A percentile compares a stretch with the other conserved stretches of the same genome.
These are phyloP conservation scores for Tylopilus plumbeoviolaceoides DNA, from an alignment of 768 basidiomycete species.

Conservation along the genomic window DNA sequence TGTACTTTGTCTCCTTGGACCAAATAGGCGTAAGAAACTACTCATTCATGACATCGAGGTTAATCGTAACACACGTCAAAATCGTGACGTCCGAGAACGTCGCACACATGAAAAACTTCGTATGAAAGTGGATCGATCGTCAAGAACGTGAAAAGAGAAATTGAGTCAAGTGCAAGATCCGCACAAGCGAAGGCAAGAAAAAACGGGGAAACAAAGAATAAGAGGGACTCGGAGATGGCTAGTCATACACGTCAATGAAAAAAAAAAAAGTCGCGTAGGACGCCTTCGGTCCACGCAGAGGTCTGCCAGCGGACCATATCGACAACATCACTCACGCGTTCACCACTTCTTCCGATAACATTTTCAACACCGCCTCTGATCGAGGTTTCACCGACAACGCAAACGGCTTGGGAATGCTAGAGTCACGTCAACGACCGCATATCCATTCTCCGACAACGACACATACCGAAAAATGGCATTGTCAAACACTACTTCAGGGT, in stretches of 20 bases:
- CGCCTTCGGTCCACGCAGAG: background rate
- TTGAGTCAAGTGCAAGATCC: background rate
- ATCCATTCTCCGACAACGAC: background rate
- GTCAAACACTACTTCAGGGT: conserved; percentile 50
- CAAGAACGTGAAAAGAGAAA: background rate
- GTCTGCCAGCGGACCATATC: background rate
- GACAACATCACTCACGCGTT: background rate
- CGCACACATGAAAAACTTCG: background rate
- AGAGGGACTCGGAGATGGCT: background rate
- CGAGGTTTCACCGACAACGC: conserved; percentile 18
- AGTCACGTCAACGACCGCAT: background rate
- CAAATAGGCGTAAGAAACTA: background rate
- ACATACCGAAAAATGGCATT: conserved; percentile 61
- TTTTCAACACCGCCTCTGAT: conserved; percentile 15
- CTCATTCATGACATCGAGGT: background rate
- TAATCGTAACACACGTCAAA: background rate
- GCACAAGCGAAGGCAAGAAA: background rate
- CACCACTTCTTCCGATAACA: conserved; percentile 10
- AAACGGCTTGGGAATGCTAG: conserved; percentile 21
- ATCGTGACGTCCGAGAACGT: background rate
- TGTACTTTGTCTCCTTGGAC: background rate
- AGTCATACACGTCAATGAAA: background rate
- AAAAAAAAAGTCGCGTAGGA: background rate
- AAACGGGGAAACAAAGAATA: background rate
- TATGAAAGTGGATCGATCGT: background rate